phyloP scores from a whole-genome alignment of 1,139 yeast species.

The Suhomyces chickasaworum region DNA sequence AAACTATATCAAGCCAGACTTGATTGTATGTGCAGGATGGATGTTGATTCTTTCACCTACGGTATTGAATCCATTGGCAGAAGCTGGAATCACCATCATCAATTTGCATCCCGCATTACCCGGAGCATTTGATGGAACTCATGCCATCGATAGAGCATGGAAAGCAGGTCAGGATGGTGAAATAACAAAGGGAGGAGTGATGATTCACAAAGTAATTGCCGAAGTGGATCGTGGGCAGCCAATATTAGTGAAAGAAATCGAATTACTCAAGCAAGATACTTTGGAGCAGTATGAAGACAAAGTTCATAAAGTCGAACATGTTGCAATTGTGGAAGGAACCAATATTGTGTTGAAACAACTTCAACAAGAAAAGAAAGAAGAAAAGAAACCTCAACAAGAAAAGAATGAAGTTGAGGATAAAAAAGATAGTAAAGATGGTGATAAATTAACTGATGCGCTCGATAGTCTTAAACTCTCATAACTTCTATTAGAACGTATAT shows the following conservation, averaged over 20 bases:
- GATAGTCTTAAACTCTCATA: not conserved
- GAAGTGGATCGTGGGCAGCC: conserved; percentile 96
- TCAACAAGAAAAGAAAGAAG: not conserved
- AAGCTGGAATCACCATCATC: conserved; percentile 71
- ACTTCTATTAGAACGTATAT: conserved; percentile 7
- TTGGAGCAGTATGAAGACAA: conserved; percentile 78
- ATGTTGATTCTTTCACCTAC: conserved; percentile 84
- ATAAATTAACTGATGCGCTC: not conserved
- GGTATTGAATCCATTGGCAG: conserved; percentile 66
- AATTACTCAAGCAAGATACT: conserved; percentile 68
- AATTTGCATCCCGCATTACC: conserved; percentile 97
- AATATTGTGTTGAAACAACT: conserved; percentile 54
- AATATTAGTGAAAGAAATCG: conserved; percentile 74
- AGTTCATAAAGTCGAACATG: conserved; percentile 84
- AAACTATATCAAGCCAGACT: conserved; percentile 60
- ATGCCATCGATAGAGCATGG: conserved; percentile 96
- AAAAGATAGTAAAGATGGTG: not conserved
- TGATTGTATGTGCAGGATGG: conserved; percentile 98
- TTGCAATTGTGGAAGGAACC: conserved; percentile 92
- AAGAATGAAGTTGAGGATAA: not conserved
- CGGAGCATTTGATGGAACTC: conserved; percentile 95
- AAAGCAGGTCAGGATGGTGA: conserved; percentile 86
- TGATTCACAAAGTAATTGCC: conserved; percentile 94
- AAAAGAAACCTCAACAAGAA: not conserved
- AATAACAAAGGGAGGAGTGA: conserved; percentile 82